These are phyloP conservation scores for Cucurbitaria berberidis DNA, from an alignment of 2,329 filamentous ascomycete species.

Conservation along the genomic window DNA sequence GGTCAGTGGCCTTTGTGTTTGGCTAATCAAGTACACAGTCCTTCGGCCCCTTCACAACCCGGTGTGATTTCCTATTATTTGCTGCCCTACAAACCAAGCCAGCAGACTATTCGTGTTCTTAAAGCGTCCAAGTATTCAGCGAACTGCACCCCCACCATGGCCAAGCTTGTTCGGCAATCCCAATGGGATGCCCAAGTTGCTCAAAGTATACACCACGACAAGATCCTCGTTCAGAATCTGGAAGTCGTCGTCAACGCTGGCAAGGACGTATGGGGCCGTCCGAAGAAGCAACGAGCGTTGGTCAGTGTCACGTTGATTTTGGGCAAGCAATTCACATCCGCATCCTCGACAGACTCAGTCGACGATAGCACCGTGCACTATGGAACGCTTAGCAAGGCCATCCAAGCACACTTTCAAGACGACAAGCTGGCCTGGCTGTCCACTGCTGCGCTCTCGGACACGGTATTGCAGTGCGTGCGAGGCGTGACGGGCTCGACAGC, in stretches of 20 bases:
- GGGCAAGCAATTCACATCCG: conserved; percentile 61
- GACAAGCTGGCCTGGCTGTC: conserved; percentile 27
- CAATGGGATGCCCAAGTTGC: conserved; percentile 31
- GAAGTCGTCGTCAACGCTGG: conserved; percentile 63
- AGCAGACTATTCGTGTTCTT: too few species aligned
- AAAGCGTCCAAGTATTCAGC: not conserved
- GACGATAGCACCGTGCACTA: conserved; percentile 78
- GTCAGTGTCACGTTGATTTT: conserved; percentile 68
- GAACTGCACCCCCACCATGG: conserved; percentile 7
- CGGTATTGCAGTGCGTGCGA: conserved; percentile 22
- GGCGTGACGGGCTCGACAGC: conserved; percentile 33
- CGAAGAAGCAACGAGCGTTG: conserved; percentile 66
- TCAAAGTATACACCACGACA: conserved; percentile 38
- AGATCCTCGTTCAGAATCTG: conserved; percentile 68
- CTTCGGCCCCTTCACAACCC: too few species aligned
- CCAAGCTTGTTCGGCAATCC: conserved; percentile 19
- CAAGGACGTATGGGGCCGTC: conserved; percentile 72
- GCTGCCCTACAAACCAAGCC: too few species aligned
- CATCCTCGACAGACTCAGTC: conserved; percentile 66
- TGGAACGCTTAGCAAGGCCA: conserved; percentile 70
- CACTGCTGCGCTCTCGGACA: conserved; percentile 27
- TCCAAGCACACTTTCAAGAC: conserved; percentile 58
- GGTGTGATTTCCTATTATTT: too few species aligned
- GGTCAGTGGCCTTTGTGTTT: too few species aligned
- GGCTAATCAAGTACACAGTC: not conserved